phyloP scores from a whole-genome alignment of 2,329 filamentous ascomycete genomes.

The Talaromyces islandicus region DNA sequence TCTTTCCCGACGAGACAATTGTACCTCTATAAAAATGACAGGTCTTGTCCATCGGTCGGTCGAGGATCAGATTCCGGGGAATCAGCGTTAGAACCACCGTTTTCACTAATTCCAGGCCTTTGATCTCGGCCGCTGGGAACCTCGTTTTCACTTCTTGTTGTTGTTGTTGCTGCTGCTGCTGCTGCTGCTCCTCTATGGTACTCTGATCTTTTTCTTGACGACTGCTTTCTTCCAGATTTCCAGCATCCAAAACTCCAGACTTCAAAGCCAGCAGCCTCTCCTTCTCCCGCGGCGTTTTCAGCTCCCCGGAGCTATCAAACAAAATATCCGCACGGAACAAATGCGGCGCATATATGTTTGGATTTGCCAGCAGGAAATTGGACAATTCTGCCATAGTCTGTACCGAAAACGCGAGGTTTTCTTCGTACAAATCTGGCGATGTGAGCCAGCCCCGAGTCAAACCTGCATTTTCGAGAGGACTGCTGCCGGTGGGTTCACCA shows the following conservation, averaged over 20 bases:
- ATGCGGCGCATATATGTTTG: constrained; percentile 53
- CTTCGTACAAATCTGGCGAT: constrained; percentile 23
- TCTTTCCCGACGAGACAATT: constrained; percentile 22
- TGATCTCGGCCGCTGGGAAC: constrained; percentile 14
- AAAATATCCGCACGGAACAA: constrained; percentile 58
- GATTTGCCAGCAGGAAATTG: constrained; percentile 44
- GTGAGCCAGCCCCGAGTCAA: constrained; percentile 25
- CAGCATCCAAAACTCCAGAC: background rate
- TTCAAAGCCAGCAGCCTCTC: constrained; percentile 17
- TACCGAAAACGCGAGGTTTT: constrained; percentile 18
- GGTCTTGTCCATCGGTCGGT: constrained; percentile 72
- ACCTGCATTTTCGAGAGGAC: background rate
- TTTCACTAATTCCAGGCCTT: constrained; percentile 45
- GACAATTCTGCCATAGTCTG: constrained; percentile 44
- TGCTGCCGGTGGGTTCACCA: background rate
- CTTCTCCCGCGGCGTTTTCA: constrained; percentile 27
- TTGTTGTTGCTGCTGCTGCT: no score
- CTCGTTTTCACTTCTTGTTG: no score
- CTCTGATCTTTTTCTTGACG: background rate
- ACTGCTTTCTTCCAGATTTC: background rate
- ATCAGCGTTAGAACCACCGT: constrained; percentile 71
- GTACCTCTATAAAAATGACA: constrained; percentile 59
- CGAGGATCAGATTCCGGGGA: constrained; percentile 72
- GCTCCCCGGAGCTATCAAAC: constrained; percentile 44
- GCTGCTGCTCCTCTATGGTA: background rate